phyloP scores from a whole-genome alignment of 768 basidiomycete species.

The Chalciporus pseudorubinellus region DNA sequence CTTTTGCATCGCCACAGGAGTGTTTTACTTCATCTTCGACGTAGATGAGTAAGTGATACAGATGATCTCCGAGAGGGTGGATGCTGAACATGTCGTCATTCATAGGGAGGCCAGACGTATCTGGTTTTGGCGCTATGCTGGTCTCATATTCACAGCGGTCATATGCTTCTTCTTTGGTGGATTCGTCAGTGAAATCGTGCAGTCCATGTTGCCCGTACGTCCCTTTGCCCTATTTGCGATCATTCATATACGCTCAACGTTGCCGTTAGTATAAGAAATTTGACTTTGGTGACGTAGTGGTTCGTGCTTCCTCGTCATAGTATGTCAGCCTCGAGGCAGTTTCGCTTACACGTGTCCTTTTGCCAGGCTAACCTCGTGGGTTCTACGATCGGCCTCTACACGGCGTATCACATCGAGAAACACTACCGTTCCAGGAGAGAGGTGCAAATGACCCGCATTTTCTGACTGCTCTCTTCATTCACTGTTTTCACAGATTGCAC shows the following conservation, averaged over 20 bases:
- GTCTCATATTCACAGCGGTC: slow-evolving; percentile 63
- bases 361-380: slow-evolving; percentile 76
- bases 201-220: slow-evolving; percentile 69
- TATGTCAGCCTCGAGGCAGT: slow-evolving; percentile 8
- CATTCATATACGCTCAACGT: slow-evolving; percentile 1
- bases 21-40: slow-evolving; percentile 87
- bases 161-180: slow-evolving; percentile 80
- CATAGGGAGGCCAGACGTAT: slow-evolving; percentile 70
- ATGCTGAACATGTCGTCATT: neutral
- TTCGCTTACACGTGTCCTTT: slow-evolving; percentile 7
- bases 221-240: slow-evolving; percentile 5
- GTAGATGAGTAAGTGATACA: slow-evolving; percentile 70
- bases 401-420: slow-evolving; percentile 65
- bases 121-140: slow-evolving; percentile 83
- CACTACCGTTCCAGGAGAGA: slow-evolving; percentile 80
- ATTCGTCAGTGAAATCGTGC: slow-evolving; percentile 77
- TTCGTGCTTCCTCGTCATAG: slow-evolving; percentile 32
- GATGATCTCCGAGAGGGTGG: neutral
- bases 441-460: slow-evolving; percentile 36
- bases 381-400: slow-evolving; percentile 63
- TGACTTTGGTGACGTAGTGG: slow-evolving; percentile 68
- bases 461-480: neutral
- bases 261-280: slow-evolving; percentile 61
- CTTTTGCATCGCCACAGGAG: slow-evolving; percentile 68
- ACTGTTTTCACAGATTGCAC: slow-evolving; percentile 53